phyloP scores from a whole-genome alignment of 345 rosid genomes.

The Carallia brachiata region DNA sequence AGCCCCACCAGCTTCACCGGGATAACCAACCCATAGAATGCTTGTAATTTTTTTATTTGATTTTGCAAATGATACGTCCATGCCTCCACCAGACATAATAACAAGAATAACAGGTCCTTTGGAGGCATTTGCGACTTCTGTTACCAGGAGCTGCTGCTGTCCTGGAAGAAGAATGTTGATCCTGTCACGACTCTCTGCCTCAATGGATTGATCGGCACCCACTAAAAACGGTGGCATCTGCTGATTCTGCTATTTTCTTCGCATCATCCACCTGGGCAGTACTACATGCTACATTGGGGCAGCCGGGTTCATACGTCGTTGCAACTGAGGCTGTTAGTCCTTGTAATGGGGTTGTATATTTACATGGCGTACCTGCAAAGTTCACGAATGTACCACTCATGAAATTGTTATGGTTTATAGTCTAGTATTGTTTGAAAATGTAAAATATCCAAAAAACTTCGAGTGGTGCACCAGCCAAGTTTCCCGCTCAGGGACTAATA shows the following conservation, averaged over 20 bases:
- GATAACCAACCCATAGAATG: constrained; percentile 94
- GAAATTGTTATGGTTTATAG: neutral
- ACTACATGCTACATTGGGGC: constrained; percentile 61
- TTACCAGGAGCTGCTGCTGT: constrained; percentile 57
- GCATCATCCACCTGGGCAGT: constrained; percentile 62
- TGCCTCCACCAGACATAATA: constrained; percentile 95
- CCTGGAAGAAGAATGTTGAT: constrained; percentile 70
- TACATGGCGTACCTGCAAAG: constrained; percentile 71
- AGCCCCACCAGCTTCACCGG: constrained; percentile 93
- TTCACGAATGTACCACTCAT: neutral
- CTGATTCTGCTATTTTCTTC: constrained; percentile 47
- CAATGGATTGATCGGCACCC: constrained; percentile 78
- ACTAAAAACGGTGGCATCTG: constrained; percentile 77
- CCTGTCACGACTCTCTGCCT: constrained; percentile 70
- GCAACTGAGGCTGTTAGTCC: constrained; percentile 60
- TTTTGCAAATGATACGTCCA: constrained; percentile 76
- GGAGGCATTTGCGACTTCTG: constrained; percentile 62
- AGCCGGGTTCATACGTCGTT: constrained; percentile 63
- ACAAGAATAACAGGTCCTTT: constrained; percentile 86
- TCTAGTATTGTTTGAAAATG: too few species aligned
- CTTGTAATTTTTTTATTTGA: constrained; percentile 51
- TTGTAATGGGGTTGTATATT: constrained; percentile 76
- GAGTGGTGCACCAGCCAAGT: too few species aligned
- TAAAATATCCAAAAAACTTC: too few species aligned
- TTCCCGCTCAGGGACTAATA: neutral